Evolutionary conservation across 2,329 filamentous ascomycete genomes (phyloP).

Genomic region (Colletotrichum chrysophilum): DNA sequence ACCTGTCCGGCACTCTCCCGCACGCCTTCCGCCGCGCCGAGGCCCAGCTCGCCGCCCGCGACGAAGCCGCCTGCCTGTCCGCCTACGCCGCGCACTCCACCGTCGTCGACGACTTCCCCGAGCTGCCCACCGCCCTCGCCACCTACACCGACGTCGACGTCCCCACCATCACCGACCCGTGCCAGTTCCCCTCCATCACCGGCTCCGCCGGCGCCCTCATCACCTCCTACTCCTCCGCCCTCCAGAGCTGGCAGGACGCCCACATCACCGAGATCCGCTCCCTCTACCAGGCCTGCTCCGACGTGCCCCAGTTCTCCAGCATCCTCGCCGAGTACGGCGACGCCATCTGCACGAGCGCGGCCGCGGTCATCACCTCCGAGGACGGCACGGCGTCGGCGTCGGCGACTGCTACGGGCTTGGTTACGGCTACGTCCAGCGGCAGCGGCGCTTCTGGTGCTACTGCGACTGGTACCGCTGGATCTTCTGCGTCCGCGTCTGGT

Average conservation of each 20-base stretch:
- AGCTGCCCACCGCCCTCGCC: constrained; percentile 23
- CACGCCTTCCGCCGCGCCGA: neutral
- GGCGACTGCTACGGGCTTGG: neutral
- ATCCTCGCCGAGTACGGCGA: neutral
- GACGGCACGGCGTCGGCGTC: neutral
- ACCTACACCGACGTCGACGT: constrained; percentile 24
- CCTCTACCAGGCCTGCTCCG: constrained; percentile 28
- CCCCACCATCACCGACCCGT: constrained; percentile 22
- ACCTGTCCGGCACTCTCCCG: constrained; percentile 7
- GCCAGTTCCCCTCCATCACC: constrained; percentile 30
- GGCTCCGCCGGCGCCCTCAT: constrained; percentile 28
- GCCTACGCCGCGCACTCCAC: constrained; percentile 19
- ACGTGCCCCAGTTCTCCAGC: constrained; percentile 24
- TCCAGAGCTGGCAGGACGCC: constrained; percentile 29
- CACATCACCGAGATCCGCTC: constrained; percentile 23
- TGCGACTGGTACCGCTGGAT: neutral
- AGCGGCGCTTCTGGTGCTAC: neutral
- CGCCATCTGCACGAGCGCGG: constrained; percentile 1
- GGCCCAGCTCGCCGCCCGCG: constrained; percentile 1
- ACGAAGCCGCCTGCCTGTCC: constrained; percentile 3
- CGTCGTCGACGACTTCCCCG: constrained; percentile 21
- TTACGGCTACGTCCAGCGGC: neutral
- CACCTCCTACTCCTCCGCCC: constrained; percentile 25
- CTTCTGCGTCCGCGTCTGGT: neutral
- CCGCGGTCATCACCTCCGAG: neutral